Percentiles rank a stretch among this genome's conserved stretches.
These are phyloP conservation scores for Cercospora sp. DNA, from an alignment of 2,329 filamentous ascomycete genomes.

Conservation along the genomic window DNA sequence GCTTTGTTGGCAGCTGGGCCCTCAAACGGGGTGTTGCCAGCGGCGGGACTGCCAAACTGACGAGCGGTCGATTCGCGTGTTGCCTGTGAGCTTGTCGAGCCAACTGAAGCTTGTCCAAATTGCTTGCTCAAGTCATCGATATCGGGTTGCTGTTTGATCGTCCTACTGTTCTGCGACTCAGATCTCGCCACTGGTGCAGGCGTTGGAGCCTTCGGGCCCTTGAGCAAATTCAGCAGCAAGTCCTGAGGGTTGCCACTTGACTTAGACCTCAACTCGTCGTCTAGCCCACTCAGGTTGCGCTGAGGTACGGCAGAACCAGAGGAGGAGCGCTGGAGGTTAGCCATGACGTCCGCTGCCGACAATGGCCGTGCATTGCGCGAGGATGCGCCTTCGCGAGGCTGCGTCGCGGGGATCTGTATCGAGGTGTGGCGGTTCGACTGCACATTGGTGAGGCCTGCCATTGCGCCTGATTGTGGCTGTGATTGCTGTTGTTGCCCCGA, in stretches of 20 bases:
- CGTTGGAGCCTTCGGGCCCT: conserved; percentile 54
- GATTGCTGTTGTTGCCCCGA: conserved; percentile 32
- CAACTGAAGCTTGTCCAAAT: conserved; percentile 47
- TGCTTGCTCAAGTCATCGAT: conserved; percentile 48
- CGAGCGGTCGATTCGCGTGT: conserved; percentile 32
- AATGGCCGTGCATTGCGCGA: conserved; percentile 35
- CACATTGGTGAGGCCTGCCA: conserved; percentile 42
- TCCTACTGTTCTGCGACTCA: conserved; percentile 13
- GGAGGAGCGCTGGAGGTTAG: conserved; percentile 55
- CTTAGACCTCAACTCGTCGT: conserved; percentile 33
- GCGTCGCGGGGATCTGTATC: conserved; percentile 23
- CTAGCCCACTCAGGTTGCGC: conserved; percentile 35
- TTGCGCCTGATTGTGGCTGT: conserved; percentile 35
- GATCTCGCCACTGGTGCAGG: conserved; percentile 37
- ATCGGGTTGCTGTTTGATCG: conserved; percentile 24
- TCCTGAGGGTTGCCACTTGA: conserved; percentile 57
- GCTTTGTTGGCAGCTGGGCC: conserved; percentile 41
- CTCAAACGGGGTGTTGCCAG: conserved; percentile 41
- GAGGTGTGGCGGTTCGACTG: conserved; percentile 24
- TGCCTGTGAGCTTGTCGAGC: conserved; percentile 37
- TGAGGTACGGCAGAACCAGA: conserved; percentile 35
- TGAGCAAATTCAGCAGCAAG: conserved; percentile 81
- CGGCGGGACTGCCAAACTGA: conserved; percentile 36
- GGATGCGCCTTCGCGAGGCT: conserved; percentile 22
- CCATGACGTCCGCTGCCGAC: conserved; percentile 59